Evolutionary conservation across 352 stramenopile genomes (phyloP).

Genomic region (Globisporangium abappressorium): DNA sequence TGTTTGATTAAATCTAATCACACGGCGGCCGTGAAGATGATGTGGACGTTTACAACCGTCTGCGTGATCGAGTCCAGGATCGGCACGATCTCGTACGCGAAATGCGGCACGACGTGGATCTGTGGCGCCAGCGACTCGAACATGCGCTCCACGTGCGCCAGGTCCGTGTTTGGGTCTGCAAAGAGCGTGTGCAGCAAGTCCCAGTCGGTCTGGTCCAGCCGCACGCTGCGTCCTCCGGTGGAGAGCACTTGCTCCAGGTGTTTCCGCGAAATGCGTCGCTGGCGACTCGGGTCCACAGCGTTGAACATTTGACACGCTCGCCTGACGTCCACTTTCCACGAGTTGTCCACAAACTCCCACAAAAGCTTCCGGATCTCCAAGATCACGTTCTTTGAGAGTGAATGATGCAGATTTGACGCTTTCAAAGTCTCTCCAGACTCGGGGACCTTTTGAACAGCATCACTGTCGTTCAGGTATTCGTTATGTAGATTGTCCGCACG

Average conservation of each 20-base stretch:
- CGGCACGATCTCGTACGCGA: conserved; percentile 54
- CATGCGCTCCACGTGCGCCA: conserved; percentile 43
- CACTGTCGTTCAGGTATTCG: neutral
- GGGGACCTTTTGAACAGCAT: too few species aligned
- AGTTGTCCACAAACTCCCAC: conserved; percentile 45
- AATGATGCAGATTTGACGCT: neutral
- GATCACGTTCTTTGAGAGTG: conserved; percentile 22
- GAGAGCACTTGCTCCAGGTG: conserved; percentile 44
- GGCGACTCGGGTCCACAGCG: conserved; percentile 20
- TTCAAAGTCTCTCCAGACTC: neutral
- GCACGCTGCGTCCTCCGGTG: conserved; percentile 24
- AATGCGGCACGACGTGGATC: conserved; percentile 26
- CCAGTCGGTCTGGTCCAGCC: conserved; percentile 41
- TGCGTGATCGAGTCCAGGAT: conserved; percentile 57
- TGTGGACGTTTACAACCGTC: conserved; percentile 47
- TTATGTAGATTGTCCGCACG: neutral
- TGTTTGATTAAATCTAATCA: neutral
- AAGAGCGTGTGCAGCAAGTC: conserved; percentile 44
- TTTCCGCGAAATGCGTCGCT: conserved; percentile 26
- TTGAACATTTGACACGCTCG: conserved; percentile 30
- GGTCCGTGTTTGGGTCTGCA: conserved; percentile 28
- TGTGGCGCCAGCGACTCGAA: conserved; percentile 32
- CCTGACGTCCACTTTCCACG: conserved; percentile 44
- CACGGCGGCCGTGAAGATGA: conserved; percentile 31
- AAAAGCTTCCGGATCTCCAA: conserved; percentile 44